Percentiles rank a stretch among this genome's conserved stretches.
These are phyloP conservation scores for Kazachstania africana DNA, from an alignment of 805 yeast species.

Conservation along the genomic window DNA sequence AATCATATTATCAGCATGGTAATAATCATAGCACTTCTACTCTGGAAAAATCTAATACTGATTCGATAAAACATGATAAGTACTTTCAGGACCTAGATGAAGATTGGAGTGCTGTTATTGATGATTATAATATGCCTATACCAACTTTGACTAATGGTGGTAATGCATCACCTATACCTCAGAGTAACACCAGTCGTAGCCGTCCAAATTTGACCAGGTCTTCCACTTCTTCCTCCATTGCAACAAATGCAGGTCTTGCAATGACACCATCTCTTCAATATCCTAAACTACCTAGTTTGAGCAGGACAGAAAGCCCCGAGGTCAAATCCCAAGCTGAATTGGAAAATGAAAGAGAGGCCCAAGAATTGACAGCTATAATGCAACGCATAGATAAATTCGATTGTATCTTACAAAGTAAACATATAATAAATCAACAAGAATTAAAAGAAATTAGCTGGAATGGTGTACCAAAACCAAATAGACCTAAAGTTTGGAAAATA, in stretches of 20 bases:
- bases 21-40: slow-evolving; percentile 3
- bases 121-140: slow-evolving; percentile 28
- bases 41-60: slow-evolving; percentile 1
- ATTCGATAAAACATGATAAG: slow-evolving; percentile 17
- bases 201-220: slow-evolving; percentile 10
- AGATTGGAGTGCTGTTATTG: slow-evolving; percentile 83
- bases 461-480: slow-evolving; percentile 72
- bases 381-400: slow-evolving; percentile 59
- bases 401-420: slow-evolving; percentile 38
- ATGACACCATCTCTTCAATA: slow-evolving; percentile 10
- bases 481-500: slow-evolving; percentile 84
- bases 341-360: slow-evolving; percentile 22
- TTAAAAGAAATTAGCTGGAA: slow-evolving; percentile 82
- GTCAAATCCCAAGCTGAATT: slow-evolving; percentile 15
- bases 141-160: slow-evolving; percentile 24
- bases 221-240: slow-evolving; percentile 15
- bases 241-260: slow-evolving; percentile 6
- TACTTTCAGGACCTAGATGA: slow-evolving; percentile 67
- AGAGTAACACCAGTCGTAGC: not conserved
- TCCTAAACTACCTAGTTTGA: slow-evolving; percentile 23
- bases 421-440: slow-evolving; percentile 54
- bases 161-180: slow-evolving; percentile 14
- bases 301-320: slow-evolving; percentile 12
- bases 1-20: slow-evolving; percentile 7
- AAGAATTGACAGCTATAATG: slow-evolving; percentile 45